Percentiles rank a stretch among this genome's conserved stretches.
phyloP scores from a whole-genome alignment of 495 filamentous ascomycete genomes.

The Cenococcum geophilum region DNA sequence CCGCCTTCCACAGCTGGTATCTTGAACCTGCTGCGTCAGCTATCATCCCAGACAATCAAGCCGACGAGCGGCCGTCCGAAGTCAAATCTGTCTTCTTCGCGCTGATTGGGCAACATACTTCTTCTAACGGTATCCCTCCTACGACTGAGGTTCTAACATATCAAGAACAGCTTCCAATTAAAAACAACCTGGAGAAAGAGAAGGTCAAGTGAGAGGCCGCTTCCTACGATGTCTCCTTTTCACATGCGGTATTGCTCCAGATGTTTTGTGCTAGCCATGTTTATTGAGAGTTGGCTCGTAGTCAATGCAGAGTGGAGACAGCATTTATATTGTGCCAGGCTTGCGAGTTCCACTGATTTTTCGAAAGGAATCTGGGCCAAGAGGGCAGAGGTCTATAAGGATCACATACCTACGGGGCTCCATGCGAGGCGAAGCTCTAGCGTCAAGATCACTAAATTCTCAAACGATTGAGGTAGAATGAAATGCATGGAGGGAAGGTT shows the following conservation, averaged over 20 bases:
- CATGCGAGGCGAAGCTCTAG: background rate
- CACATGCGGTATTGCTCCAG: background rate
- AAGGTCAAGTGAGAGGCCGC: background rate
- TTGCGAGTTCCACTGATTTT: background rate
- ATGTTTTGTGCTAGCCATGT: background rate
- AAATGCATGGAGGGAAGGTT: background rate
- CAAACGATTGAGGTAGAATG: background rate
- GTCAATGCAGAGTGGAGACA: background rate
- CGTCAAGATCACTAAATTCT: background rate
- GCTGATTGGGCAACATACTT: background rate
- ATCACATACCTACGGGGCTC: background rate
- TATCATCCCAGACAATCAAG: background rate
- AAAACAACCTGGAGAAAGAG: background rate
- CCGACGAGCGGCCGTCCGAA: background rate
- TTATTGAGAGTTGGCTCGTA: background rate
- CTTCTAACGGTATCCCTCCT: background rate
- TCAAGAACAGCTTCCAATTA: background rate
- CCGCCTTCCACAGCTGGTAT: background rate
- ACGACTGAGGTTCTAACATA: background rate
- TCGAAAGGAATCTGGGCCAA: background rate
- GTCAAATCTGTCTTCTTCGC: background rate
- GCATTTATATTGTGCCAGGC: background rate
- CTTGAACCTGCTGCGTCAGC: background rate
- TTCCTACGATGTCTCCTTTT: background rate
- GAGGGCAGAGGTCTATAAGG: background rate